Evolutionary conservation across 2,329 filamentous ascomycete genomes (phyloP), one percentile per base, ranked within the genome.

Genomic region (Calonectria pseudoturangicola): DNA sequence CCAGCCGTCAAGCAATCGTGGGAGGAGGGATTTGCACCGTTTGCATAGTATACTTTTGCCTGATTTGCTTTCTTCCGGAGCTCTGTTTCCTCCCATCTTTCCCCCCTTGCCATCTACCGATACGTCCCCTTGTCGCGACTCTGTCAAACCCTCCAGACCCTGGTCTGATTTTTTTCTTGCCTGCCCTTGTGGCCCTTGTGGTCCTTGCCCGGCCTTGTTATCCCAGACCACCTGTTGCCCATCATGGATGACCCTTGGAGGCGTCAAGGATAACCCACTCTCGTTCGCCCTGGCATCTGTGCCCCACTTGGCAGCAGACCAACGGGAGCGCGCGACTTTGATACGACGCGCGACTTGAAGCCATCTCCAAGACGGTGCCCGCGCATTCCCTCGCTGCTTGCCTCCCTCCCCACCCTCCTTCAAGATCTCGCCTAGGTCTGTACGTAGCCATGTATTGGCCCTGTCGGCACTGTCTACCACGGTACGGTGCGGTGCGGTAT

Each of bases 301-400:
- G 71, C 76, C 71, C 78, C 78, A 79, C 78, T 62, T 68, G 72
- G 70, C 65, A 79, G 74, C 72, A 65, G 79, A 74, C 78, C 78
- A 79, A 77, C 73, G 66, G 74, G 72, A 76, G 73, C 70, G 74
- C 76, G 72, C 75, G 76, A 76, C 77, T 75, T 76, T 67, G 66
- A 73, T 78, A 70, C 74, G 74, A 74, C 75, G 70, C 74, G 71
- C 75, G 75, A 76, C 69, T 50, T 72, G 77, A 77, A 76, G 76
- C 77, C 75, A 79, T 79, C 76, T 77, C 73, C 71, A 79, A 78
- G 69, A 72, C 66, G 70, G 70, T 63, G 73, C 72, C 71, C 75
- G 72, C 73, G 69, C 72, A 63, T 63, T 63, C 58, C 58, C 58
- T 63, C 58, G n/a, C 41, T 47, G 56, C 69, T 48, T 21, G 68